Evolutionary conservation across 208 protist genomes (phyloP).

Genomic region (Trypanosoma avium): DNA sequence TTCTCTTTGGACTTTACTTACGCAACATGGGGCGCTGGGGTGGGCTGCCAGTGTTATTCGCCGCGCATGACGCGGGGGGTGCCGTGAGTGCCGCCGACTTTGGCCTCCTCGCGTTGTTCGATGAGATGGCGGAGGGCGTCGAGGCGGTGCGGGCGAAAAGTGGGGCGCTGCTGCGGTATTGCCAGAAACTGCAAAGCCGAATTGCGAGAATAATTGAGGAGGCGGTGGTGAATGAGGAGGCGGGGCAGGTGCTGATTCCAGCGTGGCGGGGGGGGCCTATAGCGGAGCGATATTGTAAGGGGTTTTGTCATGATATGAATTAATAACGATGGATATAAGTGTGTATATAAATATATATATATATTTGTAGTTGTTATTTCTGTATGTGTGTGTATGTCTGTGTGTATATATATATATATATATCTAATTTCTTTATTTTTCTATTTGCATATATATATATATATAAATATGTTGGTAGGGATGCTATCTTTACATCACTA

Average conservation of each 20-base stretch:
- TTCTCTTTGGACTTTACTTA: conserved; percentile 31
- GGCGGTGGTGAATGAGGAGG: conserved; percentile 30
- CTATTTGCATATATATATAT: too few species aligned
- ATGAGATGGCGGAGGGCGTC: conserved; percentile 22
- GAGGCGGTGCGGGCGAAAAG: conserved; percentile 31
- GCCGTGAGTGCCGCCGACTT: conserved; percentile 18
- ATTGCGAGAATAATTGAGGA: conserved; percentile 30
- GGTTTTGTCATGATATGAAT: conserved; percentile 26
- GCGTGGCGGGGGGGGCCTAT: conserved; percentile 24
- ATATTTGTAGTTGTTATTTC: not conserved
- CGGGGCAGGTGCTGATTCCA: conserved; percentile 17
- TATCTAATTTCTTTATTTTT: not conserved
- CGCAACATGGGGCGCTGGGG: conserved; percentile 3
- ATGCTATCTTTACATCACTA: not conserved
- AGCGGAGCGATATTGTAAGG: conserved; percentile 23
- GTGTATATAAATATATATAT: conserved; percentile 7
- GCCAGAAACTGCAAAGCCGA: conserved; percentile 28
- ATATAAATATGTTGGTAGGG: too few species aligned
- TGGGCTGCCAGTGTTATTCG: conserved; percentile 13
- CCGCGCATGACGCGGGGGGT: conserved; percentile 8
- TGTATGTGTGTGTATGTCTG: not conserved
- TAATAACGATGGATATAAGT: not conserved
- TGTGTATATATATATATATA: not conserved
- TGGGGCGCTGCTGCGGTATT: conserved; percentile 25
- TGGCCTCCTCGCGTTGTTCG: conserved; percentile 20